phyloP scores from a whole-genome alignment of 805 yeast species.

The Suhomyces faveliae region DNA sequence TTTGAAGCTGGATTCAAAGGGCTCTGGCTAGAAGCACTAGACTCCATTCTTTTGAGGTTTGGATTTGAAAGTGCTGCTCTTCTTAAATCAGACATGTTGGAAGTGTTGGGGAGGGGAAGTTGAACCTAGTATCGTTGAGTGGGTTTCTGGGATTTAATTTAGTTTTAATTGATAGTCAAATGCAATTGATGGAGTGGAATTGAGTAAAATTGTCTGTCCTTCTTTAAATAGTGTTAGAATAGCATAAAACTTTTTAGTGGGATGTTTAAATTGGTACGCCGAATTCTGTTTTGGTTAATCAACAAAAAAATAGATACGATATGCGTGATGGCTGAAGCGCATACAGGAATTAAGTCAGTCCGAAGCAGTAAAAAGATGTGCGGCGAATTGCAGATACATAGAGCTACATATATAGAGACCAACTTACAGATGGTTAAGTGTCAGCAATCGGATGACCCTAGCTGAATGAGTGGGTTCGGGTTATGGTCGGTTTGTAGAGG shows the following conservation, averaged over 20 bases:
- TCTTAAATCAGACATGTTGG: slow-evolving; percentile 13
- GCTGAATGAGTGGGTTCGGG: neutral
- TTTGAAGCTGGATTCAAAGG: slow-evolving; percentile 23
- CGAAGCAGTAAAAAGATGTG: neutral
- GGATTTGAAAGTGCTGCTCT: slow-evolving; percentile 19
- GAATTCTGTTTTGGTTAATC: neutral
- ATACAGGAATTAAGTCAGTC: neutral
- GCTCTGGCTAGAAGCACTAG: slow-evolving; percentile 7
- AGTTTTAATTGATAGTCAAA: neutral
- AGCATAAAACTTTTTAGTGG: neutral
- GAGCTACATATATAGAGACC: neutral
- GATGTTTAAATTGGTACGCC: neutral
- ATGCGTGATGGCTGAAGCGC: neutral
- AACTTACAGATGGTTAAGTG: neutral
- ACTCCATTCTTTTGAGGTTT: slow-evolving; percentile 14
- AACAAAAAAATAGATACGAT: neutral
- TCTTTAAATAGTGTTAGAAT: neutral
- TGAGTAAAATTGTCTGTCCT: neutral
- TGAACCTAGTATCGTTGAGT: neutral
- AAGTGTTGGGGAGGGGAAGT: neutral
- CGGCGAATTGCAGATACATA: neutral
- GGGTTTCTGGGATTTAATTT: neutral
- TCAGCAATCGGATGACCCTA: neutral
- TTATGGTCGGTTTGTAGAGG: neutral
- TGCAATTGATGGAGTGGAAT: neutral